These are phyloP conservation scores for Gossypium gossypioides DNA, from an alignment of 441 rosid species.

Conservation along the genomic window DNA sequence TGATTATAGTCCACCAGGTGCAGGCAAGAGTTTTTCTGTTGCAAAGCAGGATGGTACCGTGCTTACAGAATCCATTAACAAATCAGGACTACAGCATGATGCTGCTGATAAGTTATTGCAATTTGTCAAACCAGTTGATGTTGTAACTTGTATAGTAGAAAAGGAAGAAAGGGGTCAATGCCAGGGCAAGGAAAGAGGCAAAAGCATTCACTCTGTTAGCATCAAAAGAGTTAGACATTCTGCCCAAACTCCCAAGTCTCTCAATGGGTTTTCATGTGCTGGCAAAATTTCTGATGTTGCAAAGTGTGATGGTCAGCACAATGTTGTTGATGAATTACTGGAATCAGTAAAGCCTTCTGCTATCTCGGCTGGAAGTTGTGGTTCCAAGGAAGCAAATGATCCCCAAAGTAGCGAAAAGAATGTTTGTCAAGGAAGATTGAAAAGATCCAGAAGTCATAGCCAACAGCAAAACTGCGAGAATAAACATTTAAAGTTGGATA, in stretches of 20 bases:
- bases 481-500: slow-evolving; percentile 17
- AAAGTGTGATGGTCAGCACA: slow-evolving; percentile 19
- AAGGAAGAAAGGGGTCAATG: slow-evolving; percentile 17
- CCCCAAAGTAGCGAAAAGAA: slow-evolving; percentile 24
- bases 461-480: slow-evolving; percentile 22
- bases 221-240: slow-evolving; percentile 31
- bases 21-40: background rate
- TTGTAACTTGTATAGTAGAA: background rate
- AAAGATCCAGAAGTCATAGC: slow-evolving; percentile 33
- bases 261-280: slow-evolving; percentile 22
- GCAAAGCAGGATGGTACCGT: slow-evolving; percentile 21
- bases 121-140: background rate
- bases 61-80: slow-evolving; percentile 15
- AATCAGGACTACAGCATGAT: slow-evolving; percentile 2
- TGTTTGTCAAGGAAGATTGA: slow-evolving; percentile 23
- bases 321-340: slow-evolving; percentile 10
- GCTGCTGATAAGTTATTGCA: slow-evolving; percentile 2
- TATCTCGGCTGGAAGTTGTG: slow-evolving; percentile 19
- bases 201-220: slow-evolving; percentile 23
- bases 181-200: slow-evolving; percentile 26
- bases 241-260: slow-evolving; percentile 17
- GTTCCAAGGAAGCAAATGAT: slow-evolving; percentile 22
- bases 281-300: slow-evolving; percentile 23
- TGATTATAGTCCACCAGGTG: slow-evolving; percentile 23
- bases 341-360: slow-evolving; percentile 20